These are phyloP conservation scores for Trichoderma semiorbis DNA, from an alignment of 2,329 filamentous ascomycete species.

Conservation along the genomic window DNA sequence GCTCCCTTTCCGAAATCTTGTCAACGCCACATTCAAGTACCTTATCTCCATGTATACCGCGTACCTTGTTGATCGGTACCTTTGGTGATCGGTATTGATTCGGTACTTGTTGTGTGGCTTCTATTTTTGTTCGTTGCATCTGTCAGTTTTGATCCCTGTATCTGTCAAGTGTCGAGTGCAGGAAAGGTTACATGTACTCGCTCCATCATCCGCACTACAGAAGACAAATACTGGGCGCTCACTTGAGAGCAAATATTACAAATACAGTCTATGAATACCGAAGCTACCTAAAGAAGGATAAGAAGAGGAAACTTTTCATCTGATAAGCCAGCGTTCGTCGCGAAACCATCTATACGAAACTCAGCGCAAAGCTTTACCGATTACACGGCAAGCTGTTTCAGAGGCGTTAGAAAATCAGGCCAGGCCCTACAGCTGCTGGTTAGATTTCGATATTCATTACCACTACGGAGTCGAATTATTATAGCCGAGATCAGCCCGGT, in stretches of 20 bases:
- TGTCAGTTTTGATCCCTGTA: neutral
- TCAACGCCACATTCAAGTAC: neutral
- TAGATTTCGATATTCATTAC: constrained; percentile 17
- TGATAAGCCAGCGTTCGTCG: neutral
- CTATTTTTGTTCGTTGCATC: neutral
- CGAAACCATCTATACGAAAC: neutral
- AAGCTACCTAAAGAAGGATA: neutral
- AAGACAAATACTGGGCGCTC: neutral
- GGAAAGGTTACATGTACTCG: neutral
- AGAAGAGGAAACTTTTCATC: neutral
- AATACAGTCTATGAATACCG: neutral
- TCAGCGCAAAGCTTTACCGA: neutral
- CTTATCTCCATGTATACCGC: neutral
- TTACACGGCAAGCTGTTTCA: neutral
- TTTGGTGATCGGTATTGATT: neutral
- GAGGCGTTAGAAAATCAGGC: neutral
- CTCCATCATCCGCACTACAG: neutral
- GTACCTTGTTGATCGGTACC: neutral
- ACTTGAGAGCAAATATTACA: neutral
- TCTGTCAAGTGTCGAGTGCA: neutral
- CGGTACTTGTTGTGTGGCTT: neutral
- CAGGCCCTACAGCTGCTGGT: neutral
- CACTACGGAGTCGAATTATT: constrained; percentile 3
- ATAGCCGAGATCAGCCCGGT: constrained; percentile 15
- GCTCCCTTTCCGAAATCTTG: neutral